phyloP scores from a whole-genome alignment of 495 filamentous ascomycete genomes.

The Annulohypoxylon moriforme region DNA sequence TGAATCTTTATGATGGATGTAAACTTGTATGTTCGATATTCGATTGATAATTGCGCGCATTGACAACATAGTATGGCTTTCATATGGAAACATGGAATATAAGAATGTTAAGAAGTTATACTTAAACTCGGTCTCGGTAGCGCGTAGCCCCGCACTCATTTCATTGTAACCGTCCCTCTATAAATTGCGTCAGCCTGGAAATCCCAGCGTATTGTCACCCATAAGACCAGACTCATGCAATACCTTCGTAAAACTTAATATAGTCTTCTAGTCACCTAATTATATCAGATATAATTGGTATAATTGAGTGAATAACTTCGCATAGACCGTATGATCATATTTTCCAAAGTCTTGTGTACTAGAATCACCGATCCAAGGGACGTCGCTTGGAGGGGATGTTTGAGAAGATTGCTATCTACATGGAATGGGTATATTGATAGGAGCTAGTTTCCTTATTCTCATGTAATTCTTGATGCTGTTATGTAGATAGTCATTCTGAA shows the following conservation, averaged over 20 bases:
- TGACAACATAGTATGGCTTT: not conserved
- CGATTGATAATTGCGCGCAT: not conserved
- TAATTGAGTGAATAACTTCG: too few species aligned
- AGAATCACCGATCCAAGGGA: too few species aligned
- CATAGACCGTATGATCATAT: too few species aligned
- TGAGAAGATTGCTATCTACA: too few species aligned
- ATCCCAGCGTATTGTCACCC: not conserved
- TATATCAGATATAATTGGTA: too few species aligned
- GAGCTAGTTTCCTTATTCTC: not conserved
- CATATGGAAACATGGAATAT: not conserved
- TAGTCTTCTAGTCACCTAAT: too few species aligned
- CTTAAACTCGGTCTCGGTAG: not conserved
- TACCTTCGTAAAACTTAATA: too few species aligned
- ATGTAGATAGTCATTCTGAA: not conserved
- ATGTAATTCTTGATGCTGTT: not conserved
- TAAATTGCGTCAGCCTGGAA: constrained; percentile 9
- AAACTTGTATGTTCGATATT: not conserved
- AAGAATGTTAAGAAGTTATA: not conserved
- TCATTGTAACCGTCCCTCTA: not conserved
- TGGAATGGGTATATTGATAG: not conserved
- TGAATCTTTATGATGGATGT: not conserved
- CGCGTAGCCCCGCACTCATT: constrained; percentile 3
- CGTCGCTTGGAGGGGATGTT: too few species aligned
- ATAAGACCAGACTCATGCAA: not conserved
- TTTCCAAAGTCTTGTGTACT: too few species aligned